These are phyloP conservation scores for Trichosporon faecale DNA, from an alignment of 1,284 basidiomycete species.

Conservation along the genomic window DNA sequence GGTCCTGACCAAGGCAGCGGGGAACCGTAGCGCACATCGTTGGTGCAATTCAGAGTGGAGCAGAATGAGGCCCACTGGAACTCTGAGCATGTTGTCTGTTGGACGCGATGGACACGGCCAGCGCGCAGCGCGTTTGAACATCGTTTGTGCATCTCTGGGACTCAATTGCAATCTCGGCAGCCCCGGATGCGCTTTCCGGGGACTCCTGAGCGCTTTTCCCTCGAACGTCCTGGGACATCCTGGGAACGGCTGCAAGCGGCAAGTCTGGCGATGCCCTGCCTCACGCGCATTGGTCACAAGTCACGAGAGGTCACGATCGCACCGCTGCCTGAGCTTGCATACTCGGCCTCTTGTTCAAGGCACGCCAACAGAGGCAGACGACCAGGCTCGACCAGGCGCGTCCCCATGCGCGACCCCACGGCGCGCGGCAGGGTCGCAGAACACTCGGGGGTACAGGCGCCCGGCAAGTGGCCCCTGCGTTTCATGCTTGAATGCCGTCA, in stretches of 20 bases:
- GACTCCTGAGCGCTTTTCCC: neutral
- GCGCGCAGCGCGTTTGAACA: neutral
- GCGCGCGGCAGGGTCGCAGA: neutral
- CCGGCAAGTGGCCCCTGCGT: constrained; percentile 1
- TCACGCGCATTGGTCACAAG: constrained; percentile 1
- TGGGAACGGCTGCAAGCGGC: neutral
- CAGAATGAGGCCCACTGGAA: neutral
- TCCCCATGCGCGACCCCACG: constrained; percentile 3
- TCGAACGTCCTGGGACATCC: neutral
- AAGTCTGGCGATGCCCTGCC: neutral
- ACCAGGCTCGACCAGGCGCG: neutral
- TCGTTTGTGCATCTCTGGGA: too few species aligned
- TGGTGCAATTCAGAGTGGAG: neutral
- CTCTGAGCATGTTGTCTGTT: neutral
- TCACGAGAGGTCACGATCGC: neutral
- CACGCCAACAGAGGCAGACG: neutral
- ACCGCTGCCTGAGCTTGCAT: neutral
- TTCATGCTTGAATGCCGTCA: neutral
- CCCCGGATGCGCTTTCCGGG: neutral
- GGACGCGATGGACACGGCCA: neutral
- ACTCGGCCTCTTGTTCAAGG: neutral
- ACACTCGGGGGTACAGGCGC: neutral
- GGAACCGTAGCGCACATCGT: neutral
- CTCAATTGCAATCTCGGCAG: neutral
- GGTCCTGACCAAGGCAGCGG: neutral